These are phyloP conservation scores for Daldinia vernicosa DNA, from an alignment of 495 filamentous ascomycete species.

Conservation along the genomic window DNA sequence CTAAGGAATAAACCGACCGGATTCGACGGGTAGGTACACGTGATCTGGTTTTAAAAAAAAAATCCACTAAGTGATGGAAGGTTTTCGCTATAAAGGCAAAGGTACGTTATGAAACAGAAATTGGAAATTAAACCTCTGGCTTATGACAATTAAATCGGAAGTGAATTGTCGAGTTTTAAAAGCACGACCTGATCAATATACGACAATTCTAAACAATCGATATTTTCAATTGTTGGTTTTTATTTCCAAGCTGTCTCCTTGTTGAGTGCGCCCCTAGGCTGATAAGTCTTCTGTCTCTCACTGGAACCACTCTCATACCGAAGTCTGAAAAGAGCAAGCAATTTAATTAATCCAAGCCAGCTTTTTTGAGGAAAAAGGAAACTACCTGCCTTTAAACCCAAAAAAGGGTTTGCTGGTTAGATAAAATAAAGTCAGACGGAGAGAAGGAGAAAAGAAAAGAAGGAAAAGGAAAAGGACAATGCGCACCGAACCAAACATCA, in stretches of 20 bases:
- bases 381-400: neutral
- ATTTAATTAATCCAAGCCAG: no score
- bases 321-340: neutral
- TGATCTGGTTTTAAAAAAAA: constrained; percentile 26
- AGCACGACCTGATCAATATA: no score
- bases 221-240: no score
- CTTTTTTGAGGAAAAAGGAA: no score
- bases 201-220: no score
- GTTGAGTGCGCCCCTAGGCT: no score
- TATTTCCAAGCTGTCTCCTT: no score
- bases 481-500: constrained; percentile 83
- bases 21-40: constrained; percentile 19
- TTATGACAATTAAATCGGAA: neutral
- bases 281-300: no score
- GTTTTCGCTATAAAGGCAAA: constrained; percentile 17
- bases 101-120: neutral
- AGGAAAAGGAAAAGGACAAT: constrained; percentile 46
- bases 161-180: no score
- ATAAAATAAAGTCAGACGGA: neutral
- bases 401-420: no score
- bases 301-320: no score
- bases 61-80: constrained; percentile 23
- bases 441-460: neutral
- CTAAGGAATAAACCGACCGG: neutral
- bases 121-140: neutral